Percentiles rank a stretch among this genome's conserved stretches.
Evolutionary conservation across 345 rosid species (phyloP).

Genomic region (Lumnitzera racemosa): DNA sequence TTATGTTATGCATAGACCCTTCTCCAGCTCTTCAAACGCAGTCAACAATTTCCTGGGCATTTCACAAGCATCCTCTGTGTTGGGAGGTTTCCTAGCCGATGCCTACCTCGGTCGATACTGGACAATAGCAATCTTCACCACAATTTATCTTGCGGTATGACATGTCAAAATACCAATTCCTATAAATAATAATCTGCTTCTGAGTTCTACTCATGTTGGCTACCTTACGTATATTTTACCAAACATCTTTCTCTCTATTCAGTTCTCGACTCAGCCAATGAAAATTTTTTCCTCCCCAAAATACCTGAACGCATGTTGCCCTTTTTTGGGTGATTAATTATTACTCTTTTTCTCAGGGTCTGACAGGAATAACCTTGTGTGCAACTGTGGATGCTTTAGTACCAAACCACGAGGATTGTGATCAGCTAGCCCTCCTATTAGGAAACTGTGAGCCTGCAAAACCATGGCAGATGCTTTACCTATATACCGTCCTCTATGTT

Average conservation of each 20-base stretch:
- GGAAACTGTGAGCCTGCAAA: slow-evolving; percentile 70
- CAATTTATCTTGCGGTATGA: slow-evolving; percentile 71
- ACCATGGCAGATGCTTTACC: slow-evolving; percentile 79
- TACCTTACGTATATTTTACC: too few relatives aligned
- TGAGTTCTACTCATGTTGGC: too few relatives aligned
- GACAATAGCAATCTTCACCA: slow-evolving; percentile 90
- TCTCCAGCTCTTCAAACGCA: slow-evolving; percentile 69
- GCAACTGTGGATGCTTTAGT: slow-evolving; percentile 49
- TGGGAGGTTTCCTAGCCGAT: slow-evolving; percentile 92
- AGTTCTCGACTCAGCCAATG: too few relatives aligned
- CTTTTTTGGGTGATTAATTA: too few relatives aligned
- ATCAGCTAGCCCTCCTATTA: slow-evolving; percentile 50
- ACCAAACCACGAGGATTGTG: slow-evolving; percentile 65
- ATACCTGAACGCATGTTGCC: too few relatives aligned
- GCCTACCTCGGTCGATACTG: slow-evolving; percentile 93
- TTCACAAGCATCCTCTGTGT: slow-evolving; percentile 84
- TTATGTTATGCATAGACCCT: slow-evolving; percentile 80
- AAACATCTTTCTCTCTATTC: too few relatives aligned
- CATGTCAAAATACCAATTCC: not conserved
- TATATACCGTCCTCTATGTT: slow-evolving; percentile 62
- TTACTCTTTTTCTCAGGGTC: slow-evolving; percentile 41
- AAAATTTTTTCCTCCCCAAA: too few relatives aligned
- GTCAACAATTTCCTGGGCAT: slow-evolving; percentile 90
- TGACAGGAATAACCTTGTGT: slow-evolving; percentile 77
- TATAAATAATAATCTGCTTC: not conserved